Evolutionary conservation across 2,329 filamentous ascomycete genomes (phyloP).

Genomic region (Ophiostoma sp.): DNA sequence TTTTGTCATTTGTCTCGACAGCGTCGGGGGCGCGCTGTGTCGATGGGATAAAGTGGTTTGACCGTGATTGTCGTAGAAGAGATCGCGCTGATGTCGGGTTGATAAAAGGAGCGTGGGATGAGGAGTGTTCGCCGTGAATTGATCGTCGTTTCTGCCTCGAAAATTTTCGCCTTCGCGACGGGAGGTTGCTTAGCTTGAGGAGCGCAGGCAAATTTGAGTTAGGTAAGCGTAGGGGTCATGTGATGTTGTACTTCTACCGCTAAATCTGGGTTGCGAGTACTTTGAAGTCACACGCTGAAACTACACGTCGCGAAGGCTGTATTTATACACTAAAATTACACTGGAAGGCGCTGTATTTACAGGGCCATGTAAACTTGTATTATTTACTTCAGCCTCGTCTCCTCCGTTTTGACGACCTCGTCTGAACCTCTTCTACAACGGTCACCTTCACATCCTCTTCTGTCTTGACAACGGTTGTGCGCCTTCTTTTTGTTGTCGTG

Average conservation of each 20-base stretch:
- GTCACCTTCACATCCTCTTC: background rate
- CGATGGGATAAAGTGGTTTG: background rate
- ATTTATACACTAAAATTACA: background rate
- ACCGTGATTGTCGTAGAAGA: background rate
- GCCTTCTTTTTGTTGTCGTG: background rate
- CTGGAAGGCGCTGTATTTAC: background rate
- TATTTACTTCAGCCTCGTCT: background rate
- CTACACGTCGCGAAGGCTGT: background rate
- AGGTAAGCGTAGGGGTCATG: background rate
- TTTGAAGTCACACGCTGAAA: background rate
- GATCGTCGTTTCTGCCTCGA: constrained; percentile 15
- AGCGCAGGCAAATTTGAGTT: background rate
- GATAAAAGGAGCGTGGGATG: background rate
- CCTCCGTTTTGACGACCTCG: constrained; percentile 1
- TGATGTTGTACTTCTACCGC: background rate
- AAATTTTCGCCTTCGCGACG: constrained; percentile 25
- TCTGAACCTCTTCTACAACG: background rate
- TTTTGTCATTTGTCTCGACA: constrained; percentile 22
- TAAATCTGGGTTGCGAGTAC: background rate
- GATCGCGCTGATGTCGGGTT: background rate
- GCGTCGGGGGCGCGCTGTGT: constrained; percentile 21
- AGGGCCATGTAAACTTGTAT: background rate
- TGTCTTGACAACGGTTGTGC: background rate
- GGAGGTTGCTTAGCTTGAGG: background rate
- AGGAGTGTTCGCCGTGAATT: background rate